Conservation (phyloP, 768 basidiomycete species). For the Lentinula guzmanii region DNA sequence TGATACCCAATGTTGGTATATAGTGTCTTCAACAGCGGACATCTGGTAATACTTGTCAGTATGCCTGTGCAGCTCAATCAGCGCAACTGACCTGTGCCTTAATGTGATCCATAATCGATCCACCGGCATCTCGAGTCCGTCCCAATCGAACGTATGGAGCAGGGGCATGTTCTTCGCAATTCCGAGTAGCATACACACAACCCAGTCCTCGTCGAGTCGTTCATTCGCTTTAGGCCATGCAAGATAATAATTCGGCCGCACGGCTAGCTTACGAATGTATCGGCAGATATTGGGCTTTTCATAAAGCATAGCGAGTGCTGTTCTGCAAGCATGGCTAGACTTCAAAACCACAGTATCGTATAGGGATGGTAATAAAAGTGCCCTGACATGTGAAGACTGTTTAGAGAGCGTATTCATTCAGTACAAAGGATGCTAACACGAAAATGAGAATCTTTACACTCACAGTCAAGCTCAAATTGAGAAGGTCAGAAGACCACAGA, state of each 20-base stretch:
- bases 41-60: conserved; percentile 21
- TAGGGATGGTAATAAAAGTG: conserved; percentile 24
- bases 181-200: conserved; percentile 26
- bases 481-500: conserved; percentile 8
- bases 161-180: conserved; percentile 26
- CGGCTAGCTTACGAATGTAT: conserved; percentile 34
- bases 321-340: conserved; percentile 32
- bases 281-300: conserved; percentile 27
- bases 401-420: background rate
- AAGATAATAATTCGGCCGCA: conserved; percentile 47
- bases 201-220: conserved; percentile 33
- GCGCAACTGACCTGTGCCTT: conserved; percentile 26
- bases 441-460: background rate
- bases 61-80: background rate
- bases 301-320: conserved; percentile 30
- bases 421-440: background rate
- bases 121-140: conserved; percentile 39
- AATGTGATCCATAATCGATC: conserved; percentile 37
- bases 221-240: conserved; percentile 42
- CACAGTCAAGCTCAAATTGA: conserved; percentile 9
- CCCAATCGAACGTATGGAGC: conserved; percentile 44
- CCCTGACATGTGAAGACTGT: conserved; percentile 7
- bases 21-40: conserved; percentile 35
- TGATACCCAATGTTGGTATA: conserved; percentile 37
- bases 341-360: conserved; percentile 40